Percentiles rank a stretch among this genome's conserved stretches.
These are phyloP conservation scores for Camelina hispida DNA, from an alignment of 345 rosid genomes.

Conservation along the genomic window DNA sequence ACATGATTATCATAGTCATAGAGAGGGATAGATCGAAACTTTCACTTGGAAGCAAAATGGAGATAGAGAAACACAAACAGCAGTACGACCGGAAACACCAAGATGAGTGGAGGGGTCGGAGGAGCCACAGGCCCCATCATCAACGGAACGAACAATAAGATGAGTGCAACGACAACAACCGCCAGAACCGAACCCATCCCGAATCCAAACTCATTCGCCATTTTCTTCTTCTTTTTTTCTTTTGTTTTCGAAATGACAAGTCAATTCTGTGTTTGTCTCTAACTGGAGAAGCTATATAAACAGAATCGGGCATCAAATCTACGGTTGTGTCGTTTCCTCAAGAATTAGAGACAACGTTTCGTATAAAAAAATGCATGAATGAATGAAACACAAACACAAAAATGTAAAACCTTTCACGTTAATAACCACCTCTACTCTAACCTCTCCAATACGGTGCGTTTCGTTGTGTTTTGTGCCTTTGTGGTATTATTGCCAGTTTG, in stretches of 20 bases:
- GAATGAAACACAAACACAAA: neutral
- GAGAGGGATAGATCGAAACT: neutral
- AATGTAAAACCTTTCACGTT: neutral
- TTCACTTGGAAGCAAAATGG: conserved; percentile 38
- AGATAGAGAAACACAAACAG: conserved; percentile 36
- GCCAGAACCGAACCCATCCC: conserved; percentile 36
- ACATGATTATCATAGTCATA: neutral
- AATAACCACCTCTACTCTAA: neutral
- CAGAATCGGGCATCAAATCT: neutral
- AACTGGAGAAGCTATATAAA: neutral
- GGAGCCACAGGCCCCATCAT: conserved; percentile 44
- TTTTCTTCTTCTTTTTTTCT: neutral
- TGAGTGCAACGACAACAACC: conserved; percentile 1
- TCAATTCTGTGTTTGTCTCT: too few species aligned
- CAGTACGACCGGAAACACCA: conserved; percentile 35
- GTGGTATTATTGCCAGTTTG: too few species aligned
- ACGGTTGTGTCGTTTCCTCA: conserved; percentile 28
- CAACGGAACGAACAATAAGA: conserved; percentile 37
- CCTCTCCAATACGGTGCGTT: neutral
- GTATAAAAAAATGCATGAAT: neutral
- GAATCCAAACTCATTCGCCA: conserved; percentile 32
- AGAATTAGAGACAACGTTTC: conserved; percentile 12
- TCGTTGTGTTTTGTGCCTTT: neutral
- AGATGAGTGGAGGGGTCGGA: conserved; percentile 26
- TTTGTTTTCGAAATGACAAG: neutral